Conservation (phyloP, 352 stramenopile genomes). For the Globisporangium nagaii region DNA sequence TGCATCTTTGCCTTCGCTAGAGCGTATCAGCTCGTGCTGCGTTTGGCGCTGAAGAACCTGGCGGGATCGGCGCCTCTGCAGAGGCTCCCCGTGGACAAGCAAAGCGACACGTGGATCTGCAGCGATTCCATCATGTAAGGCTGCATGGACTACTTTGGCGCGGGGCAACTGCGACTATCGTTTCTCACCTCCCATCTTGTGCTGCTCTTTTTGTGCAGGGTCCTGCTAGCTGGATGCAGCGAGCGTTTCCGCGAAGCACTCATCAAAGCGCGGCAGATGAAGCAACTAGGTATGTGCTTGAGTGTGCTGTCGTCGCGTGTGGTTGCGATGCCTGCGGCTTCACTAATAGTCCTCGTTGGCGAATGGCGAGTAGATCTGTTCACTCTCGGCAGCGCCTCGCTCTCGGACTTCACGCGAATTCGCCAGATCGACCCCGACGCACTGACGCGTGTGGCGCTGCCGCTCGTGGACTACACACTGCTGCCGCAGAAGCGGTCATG, state of each 20-base stretch:
- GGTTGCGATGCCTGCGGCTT: too few relatives aligned
- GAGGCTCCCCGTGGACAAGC: constrained; percentile 41
- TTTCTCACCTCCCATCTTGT: background rate
- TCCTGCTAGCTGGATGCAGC: constrained; percentile 61
- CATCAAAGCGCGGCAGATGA: constrained; percentile 32
- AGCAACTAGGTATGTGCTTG: constrained; percentile 50
- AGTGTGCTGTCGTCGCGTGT: background rate
- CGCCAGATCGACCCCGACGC: constrained; percentile 32
- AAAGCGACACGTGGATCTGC: constrained; percentile 67
- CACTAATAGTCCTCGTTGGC: too few relatives aligned
- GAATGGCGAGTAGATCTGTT: constrained; percentile 80
- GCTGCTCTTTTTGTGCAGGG: constrained; percentile 17
- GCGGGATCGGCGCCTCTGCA: constrained; percentile 30
- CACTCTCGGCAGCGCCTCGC: constrained; percentile 60
- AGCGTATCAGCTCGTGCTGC: constrained; percentile 57
- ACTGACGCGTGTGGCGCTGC: constrained; percentile 46
- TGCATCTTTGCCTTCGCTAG: constrained; percentile 18
- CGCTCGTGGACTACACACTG: constrained; percentile 59
- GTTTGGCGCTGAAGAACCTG: constrained; percentile 46
- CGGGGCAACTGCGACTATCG: too few relatives aligned
- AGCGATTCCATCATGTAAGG: constrained; percentile 69
- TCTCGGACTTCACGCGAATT: constrained; percentile 63
- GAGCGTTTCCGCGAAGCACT: constrained; percentile 41
- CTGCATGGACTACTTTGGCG: too few relatives aligned
- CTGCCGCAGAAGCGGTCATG: constrained; percentile 42